Conservation (phyloP, 1,139 yeast species). For the Sugiyamaella grinbergsii region DNA sequence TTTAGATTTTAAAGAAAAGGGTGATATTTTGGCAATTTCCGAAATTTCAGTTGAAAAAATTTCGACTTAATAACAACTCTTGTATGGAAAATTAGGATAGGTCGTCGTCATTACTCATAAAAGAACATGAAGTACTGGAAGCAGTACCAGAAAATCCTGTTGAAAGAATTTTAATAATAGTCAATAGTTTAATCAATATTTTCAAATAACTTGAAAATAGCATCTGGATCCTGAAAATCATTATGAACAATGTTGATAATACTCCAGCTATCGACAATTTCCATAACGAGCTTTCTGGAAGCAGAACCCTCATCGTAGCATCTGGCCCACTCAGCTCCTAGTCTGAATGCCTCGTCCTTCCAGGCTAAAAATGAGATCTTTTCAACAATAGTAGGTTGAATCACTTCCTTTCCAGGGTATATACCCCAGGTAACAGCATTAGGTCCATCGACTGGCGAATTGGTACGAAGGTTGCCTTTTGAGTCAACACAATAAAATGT, state of each 20-base stretch:
- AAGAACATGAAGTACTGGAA: conserved; percentile 1
- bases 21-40: background rate
- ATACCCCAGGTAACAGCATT: conserved; percentile 99
- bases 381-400: conserved; percentile 93
- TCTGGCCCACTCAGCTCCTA: conserved; percentile 77
- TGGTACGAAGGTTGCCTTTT: conserved; percentile 60
- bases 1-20: no score
- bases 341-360: conserved; percentile 92
- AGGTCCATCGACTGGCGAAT: conserved; percentile 70
- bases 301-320: conserved; percentile 45
- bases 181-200: conserved; percentile 4
- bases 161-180: conserved; percentile 13
- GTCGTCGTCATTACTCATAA: conserved; percentile 11
- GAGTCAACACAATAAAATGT: conserved; percentile 79
- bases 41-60: conserved; percentile 22
- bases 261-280: conserved; percentile 61
- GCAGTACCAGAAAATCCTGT: conserved; percentile 12
- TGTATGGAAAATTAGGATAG: conserved; percentile 14
- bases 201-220: conserved; percentile 42
- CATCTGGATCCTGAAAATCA: conserved; percentile 52
- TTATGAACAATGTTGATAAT: conserved; percentile 91
- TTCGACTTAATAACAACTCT: conserved; percentile 21
- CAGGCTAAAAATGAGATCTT: conserved; percentile 86
- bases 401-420: conserved; percentile 87
- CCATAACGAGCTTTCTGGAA: conserved; percentile 49